phyloP scores from a whole-genome alignment of 2,329 filamentous ascomycete species.

The Chaetomium olivaceum region DNA sequence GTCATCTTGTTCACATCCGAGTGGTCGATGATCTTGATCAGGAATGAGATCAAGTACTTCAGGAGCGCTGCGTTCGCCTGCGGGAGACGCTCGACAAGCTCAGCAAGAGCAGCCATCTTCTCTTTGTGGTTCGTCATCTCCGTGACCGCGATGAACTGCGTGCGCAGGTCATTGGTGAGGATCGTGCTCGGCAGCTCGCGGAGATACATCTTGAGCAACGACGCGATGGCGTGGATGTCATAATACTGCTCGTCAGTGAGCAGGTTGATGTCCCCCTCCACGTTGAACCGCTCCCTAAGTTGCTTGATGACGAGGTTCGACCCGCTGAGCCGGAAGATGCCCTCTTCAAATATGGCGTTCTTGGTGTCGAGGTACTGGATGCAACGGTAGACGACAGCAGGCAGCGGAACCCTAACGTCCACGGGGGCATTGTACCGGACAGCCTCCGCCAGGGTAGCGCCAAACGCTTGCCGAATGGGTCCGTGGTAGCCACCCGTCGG shows the following conservation, averaged over 20 bases:
- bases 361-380: conserved; percentile 88
- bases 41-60: conserved; percentile 80
- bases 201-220: conserved; percentile 88
- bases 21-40: conserved; percentile 91
- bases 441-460: conserved; percentile 80
- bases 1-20: conserved; percentile 96
- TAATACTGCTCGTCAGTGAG: conserved; percentile 81
- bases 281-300: conserved; percentile 90
- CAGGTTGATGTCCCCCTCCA: conserved; percentile 86
- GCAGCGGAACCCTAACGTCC: conserved; percentile 73
- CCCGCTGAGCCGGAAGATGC: conserved; percentile 95
- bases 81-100: conserved; percentile 78
- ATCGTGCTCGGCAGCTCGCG: conserved; percentile 90
- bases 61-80: conserved; percentile 78
- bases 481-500: conserved; percentile 48
- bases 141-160: conserved; percentile 82
- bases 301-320: conserved; percentile 92
- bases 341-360: conserved; percentile 81
- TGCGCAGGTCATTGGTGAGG: conserved; percentile 83
- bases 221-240: conserved; percentile 94
- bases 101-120: conserved; percentile 74
- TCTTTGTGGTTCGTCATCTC: conserved; percentile 74
- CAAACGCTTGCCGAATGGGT: conserved; percentile 73
- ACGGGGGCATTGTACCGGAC: conserved; percentile 75
- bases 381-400: conserved; percentile 91